Evolutionary conservation across 2,329 filamentous ascomycete genomes (phyloP).

Genomic region (Cladophialophora chaetospira): DNA sequence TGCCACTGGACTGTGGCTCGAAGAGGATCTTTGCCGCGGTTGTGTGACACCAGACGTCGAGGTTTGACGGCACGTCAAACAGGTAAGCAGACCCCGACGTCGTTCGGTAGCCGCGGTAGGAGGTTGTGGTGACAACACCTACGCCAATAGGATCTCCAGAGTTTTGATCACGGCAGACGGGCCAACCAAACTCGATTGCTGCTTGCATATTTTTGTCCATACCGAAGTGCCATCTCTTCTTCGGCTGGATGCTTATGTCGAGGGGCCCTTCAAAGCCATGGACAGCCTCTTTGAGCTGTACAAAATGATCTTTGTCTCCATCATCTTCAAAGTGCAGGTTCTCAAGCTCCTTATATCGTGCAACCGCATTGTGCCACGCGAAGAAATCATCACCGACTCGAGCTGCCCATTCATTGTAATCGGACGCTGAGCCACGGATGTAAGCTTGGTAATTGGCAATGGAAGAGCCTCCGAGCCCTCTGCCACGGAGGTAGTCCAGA

Average conservation of each 20-base stretch:
- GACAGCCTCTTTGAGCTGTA: not conserved
- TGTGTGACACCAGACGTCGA: not conserved
- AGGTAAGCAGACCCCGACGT: not conserved
- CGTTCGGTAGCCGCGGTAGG: not conserved
- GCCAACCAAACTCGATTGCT: slow-evolving; percentile 47
- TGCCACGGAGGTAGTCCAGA: slow-evolving; percentile 54
- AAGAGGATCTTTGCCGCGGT: not conserved
- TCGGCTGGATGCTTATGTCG: not conserved
- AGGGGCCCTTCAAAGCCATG: slow-evolving; percentile 6
- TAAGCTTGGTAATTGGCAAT: slow-evolving; percentile 60
- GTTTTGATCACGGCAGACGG: not conserved
- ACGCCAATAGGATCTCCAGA: slow-evolving; percentile 1
- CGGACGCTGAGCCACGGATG: slow-evolving; percentile 47
- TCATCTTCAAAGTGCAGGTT: slow-evolving; percentile 30
- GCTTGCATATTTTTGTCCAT: slow-evolving; percentile 4
- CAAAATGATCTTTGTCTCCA: slow-evolving; percentile 4
- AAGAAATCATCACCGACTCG: slow-evolving; percentile 59
- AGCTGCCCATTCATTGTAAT: slow-evolving; percentile 57
- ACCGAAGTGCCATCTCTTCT: not conserved
- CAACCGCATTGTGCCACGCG: slow-evolving; percentile 56
- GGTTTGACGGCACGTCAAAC: not conserved
- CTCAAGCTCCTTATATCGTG: slow-evolving; percentile 57
- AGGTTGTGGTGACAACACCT: not conserved
- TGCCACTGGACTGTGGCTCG: not conserved
- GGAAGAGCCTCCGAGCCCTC: slow-evolving; percentile 54